Percentiles rank a stretch among this genome's conserved stretches.
These are phyloP conservation scores for Centrapalus pauciflorus DNA, from an alignment of 129 eudicot species.

Conservation along the genomic window DNA sequence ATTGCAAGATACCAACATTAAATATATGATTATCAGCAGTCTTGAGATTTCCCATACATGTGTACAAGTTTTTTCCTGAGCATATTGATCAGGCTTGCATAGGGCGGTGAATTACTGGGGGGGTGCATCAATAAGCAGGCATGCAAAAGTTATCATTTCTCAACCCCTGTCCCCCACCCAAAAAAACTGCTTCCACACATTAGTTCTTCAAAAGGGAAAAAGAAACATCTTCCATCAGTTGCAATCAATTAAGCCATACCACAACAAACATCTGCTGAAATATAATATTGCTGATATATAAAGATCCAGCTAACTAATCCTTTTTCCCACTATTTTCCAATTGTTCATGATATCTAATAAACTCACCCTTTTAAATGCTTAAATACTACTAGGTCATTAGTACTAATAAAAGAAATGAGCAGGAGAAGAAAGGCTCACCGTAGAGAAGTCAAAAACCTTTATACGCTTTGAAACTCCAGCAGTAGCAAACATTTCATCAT, in stretches of 20 bases:
- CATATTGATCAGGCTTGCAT: not conserved
- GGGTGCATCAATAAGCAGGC: too few relatives aligned
- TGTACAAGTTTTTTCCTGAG: not conserved
- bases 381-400: not conserved
- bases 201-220: too few relatives aligned
- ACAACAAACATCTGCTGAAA: too few relatives aligned
- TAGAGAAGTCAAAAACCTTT: slow-evolving; percentile 59
- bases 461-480: slow-evolving; percentile 77
- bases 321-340: not conserved
- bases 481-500: slow-evolving; percentile 75
- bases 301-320: not conserved
- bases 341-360: not conserved
- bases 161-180: too few relatives aligned
- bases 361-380: not conserved
- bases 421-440: slow-evolving; percentile 41
- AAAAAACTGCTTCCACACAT: too few relatives aligned
- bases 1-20: not conserved
- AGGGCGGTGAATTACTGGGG: not conserved
- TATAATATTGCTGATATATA: not conserved
- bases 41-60: not conserved
- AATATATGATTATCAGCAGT: not conserved
- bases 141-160: too few relatives aligned
- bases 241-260: not conserved
- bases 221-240: not conserved
- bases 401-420: not conserved